Conservation (phyloP, 257 asterid species). For the Nicotiana paniculata region DNA sequence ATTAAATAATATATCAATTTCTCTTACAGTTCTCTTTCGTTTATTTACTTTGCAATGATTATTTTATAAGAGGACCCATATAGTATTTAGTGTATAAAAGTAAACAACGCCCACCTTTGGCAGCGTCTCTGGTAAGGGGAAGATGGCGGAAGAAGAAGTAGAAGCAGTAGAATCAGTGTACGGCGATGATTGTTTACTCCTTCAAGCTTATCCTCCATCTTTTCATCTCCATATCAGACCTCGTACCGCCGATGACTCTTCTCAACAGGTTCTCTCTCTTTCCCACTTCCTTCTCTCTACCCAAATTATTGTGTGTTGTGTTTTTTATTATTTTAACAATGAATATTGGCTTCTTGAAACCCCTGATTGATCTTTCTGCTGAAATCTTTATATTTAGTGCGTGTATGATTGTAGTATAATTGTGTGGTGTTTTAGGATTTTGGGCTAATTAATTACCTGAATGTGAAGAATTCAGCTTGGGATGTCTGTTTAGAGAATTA, state of each 20-base stretch:
- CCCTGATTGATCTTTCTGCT: background rate
- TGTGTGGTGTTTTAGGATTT: background rate
- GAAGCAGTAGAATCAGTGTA: constrained; percentile 79
- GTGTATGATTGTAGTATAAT: background rate
- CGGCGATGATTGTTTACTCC: constrained; percentile 58
- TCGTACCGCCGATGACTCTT: constrained; percentile 82
- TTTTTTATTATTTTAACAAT: background rate
- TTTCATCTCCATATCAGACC: constrained; percentile 73
- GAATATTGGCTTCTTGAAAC: background rate
- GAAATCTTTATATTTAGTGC: background rate
- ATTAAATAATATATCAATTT: no score
- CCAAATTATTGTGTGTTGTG: background rate
- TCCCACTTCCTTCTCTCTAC: background rate
- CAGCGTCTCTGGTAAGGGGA: background rate
- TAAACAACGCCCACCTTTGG: background rate
- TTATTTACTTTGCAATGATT: no score
- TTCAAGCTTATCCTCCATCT: constrained; percentile 55
- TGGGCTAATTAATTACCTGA: background rate
- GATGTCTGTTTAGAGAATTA: background rate
- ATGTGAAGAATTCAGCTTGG: background rate
- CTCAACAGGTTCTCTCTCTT: constrained; percentile 49
- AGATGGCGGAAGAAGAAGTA: constrained; percentile 67
- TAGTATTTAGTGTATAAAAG: background rate
- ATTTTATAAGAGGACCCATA: background rate
- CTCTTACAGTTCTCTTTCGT: no score